These are phyloP conservation scores for Wickerhamiella siamensis DNA, from an alignment of 805 yeast genomes.

Conservation along the genomic window DNA sequence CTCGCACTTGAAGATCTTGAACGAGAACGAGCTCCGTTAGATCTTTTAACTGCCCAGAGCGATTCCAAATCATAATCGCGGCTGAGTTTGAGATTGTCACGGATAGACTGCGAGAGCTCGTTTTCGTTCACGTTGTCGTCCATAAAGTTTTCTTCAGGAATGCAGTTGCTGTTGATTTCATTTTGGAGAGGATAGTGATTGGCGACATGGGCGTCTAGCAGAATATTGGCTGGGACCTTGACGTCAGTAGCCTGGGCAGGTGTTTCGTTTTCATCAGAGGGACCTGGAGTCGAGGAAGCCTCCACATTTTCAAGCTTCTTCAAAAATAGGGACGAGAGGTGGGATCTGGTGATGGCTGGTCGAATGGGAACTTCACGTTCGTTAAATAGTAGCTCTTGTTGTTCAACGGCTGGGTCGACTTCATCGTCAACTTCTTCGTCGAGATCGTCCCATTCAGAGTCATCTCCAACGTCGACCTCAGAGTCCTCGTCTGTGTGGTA, in stretches of 20 bases:
- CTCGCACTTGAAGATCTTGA: background rate
- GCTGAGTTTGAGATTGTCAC: constrained; percentile 8
- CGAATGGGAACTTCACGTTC: constrained; percentile 19
- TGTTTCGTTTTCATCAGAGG: background rate
- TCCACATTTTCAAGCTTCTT: constrained; percentile 16
- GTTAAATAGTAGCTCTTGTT: constrained; percentile 19
- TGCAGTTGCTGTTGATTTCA: constrained; percentile 1
- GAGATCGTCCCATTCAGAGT: constrained; percentile 15
- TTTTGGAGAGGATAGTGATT: constrained; percentile 10
- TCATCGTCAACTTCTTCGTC: constrained; percentile 20
- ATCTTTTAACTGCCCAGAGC: constrained; percentile 4
- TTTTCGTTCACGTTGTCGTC: background rate
- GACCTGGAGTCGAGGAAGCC: background rate
- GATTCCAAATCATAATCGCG: constrained; percentile 9
- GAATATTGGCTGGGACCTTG: constrained; percentile 11
- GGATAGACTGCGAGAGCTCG: constrained; percentile 11
- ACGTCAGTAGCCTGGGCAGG: constrained; percentile 4
- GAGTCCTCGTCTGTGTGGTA: constrained; percentile 17
- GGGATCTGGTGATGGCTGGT: constrained; percentile 25
- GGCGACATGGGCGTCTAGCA: constrained; percentile 12
- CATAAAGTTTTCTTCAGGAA: constrained; percentile 3
- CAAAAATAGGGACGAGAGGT: constrained; percentile 27
- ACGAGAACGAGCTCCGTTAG: constrained; percentile 1
- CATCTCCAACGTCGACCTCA: constrained; percentile 23
- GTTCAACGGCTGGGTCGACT: constrained; percentile 22